Conservation (phyloP, 345 rosid genomes). For the Linum lewisii region DNA sequence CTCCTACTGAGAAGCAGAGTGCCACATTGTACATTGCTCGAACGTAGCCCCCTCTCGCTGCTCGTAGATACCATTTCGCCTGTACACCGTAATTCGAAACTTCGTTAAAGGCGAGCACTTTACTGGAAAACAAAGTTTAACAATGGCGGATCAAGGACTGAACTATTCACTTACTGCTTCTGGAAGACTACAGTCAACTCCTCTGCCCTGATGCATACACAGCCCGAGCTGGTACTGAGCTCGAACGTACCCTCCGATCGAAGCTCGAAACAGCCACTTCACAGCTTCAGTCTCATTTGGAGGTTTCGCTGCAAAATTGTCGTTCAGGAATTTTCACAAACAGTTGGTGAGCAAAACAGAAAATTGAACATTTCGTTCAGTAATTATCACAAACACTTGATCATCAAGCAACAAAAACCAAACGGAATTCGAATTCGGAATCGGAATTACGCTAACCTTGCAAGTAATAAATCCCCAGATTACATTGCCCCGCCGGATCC, state of each 20-base stretch:
- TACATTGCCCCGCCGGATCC: constrained; percentile 63
- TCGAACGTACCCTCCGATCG: constrained; percentile 51
- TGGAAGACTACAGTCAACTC: constrained; percentile 37
- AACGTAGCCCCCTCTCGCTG: constrained; percentile 77
- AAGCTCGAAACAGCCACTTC: constrained; percentile 55
- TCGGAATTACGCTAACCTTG: constrained; percentile 39
- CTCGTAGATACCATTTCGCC: constrained; percentile 75
- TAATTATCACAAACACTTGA: not conserved
- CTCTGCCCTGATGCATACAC: constrained; percentile 63
- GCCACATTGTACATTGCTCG: constrained; percentile 88
- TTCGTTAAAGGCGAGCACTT: not conserved
- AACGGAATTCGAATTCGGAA: not conserved
- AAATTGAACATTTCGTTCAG: not conserved
- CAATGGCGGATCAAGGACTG: not conserved
- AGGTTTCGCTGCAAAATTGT: constrained; percentile 53
- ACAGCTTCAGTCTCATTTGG: constrained; percentile 46
- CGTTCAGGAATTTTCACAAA: not conserved
- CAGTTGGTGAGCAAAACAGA: not conserved
- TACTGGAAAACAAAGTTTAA: not conserved
- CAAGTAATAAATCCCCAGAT: constrained; percentile 68
- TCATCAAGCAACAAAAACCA: no score
- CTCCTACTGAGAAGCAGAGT: constrained; percentile 64
- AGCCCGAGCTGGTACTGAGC: constrained; percentile 88
- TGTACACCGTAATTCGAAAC: constrained; percentile 14
- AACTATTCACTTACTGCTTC: constrained; percentile 46